A percentile compares a stretch with the other conserved stretches of the same genome.
These are phyloP conservation scores for Waltergamsia citrina DNA, from an alignment of 2,329 filamentous ascomycete species.

Conservation along the genomic window DNA sequence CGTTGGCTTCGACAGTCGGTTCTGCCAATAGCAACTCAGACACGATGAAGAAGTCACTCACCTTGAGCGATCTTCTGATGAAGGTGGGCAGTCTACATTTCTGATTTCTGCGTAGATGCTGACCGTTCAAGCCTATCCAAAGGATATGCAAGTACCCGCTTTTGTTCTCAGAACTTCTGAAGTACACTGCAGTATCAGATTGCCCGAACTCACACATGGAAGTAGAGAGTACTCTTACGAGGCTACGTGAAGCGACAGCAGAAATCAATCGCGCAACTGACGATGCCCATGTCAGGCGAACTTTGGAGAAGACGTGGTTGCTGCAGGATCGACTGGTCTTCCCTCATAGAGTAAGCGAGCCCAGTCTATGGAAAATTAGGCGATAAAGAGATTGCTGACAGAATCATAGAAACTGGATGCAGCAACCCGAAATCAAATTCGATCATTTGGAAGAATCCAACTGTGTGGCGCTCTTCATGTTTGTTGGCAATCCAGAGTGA, in stretches of 20 bases:
- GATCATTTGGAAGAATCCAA: constrained; percentile 68
- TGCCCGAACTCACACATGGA: constrained; percentile 76
- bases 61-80: constrained; percentile 77
- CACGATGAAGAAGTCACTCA: constrained; percentile 64
- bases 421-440: constrained; percentile 56
- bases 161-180: constrained; percentile 74
- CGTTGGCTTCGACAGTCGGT: constrained; percentile 64
- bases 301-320: constrained; percentile 74
- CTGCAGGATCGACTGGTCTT: constrained; percentile 76
- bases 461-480: constrained; percentile 78
- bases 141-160: constrained; percentile 86
- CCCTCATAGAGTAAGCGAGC: constrained; percentile 57
- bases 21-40: constrained; percentile 56
- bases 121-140: constrained; percentile 64
- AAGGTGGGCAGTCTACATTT: constrained; percentile 49
- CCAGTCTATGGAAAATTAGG: no score
- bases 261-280: constrained; percentile 82
- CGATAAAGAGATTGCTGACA: not conserved
- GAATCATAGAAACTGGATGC: constrained; percentile 42
- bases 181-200: constrained; percentile 73
- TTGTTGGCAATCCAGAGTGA: constrained; percentile 65
- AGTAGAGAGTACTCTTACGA: constrained; percentile 62
- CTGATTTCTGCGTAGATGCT: not conserved
- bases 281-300: constrained; percentile 57
- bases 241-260: constrained; percentile 63